Evolutionary conservation across 768 basidiomycete genomes (phyloP).

Genomic region (Arthromyces matolae): DNA sequence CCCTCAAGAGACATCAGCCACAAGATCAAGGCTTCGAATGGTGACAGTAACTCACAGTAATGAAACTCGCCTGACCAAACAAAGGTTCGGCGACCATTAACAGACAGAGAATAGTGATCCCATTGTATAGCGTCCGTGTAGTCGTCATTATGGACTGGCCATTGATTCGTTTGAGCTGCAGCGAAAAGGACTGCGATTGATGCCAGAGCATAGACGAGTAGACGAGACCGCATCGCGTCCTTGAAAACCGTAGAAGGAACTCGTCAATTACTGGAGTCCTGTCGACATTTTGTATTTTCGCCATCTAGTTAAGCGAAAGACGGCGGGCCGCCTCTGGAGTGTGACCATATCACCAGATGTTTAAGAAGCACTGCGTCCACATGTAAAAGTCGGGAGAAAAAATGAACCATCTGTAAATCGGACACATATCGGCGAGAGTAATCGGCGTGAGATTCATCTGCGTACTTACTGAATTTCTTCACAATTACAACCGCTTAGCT

Average conservation of each 20-base stretch:
- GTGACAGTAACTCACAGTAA: constrained; percentile 2
- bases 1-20: background rate
- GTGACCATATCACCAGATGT: constrained; percentile 9
- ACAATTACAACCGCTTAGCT: too few species aligned
- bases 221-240: constrained; percentile 1
- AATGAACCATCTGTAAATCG: background rate
- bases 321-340: constrained; percentile 4
- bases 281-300: constrained; percentile 1
- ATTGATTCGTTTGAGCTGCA: background rate
- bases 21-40: background rate
- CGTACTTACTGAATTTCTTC: too few species aligned
- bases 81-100: constrained; percentile 8
- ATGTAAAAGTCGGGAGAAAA: background rate
- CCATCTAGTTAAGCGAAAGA: constrained; percentile 6
- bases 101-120: constrained; percentile 10
- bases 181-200: background rate
- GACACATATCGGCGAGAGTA: background rate
- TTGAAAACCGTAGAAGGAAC: too few species aligned
- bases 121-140: constrained; percentile 5
- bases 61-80: constrained; percentile 11
- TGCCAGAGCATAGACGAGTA: background rate
- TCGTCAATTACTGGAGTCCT: background rate
- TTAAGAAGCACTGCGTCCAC: background rate
- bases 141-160: constrained; percentile 7
- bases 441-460: too few species aligned